These are phyloP conservation scores for Persicaria maculosa DNA, from an alignment of 148 eudicot genomes.

Conservation along the genomic window DNA sequence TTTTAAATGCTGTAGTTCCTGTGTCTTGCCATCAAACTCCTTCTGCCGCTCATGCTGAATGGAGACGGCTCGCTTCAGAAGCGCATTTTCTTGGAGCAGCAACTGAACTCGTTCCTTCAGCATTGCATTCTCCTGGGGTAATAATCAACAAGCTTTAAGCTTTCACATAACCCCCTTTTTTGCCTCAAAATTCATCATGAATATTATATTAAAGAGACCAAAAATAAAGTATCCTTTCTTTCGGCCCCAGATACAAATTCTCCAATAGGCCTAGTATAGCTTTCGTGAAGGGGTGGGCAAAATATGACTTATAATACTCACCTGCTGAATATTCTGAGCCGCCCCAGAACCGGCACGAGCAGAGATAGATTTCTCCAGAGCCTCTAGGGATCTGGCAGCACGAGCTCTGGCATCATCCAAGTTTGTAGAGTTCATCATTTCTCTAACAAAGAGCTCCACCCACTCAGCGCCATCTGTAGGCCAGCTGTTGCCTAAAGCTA, in stretches of 20 bases:
- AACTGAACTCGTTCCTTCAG: slow-evolving; percentile 40
- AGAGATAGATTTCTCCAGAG: slow-evolving; percentile 51
- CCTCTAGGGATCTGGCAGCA: slow-evolving; percentile 49
- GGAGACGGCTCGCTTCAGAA: slow-evolving; percentile 78
- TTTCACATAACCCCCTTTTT: too few relatives aligned
- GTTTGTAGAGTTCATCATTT: slow-evolving; percentile 56
- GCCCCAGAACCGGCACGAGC: slow-evolving; percentile 32
- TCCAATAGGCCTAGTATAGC: too few relatives aligned
- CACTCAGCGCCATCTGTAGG: slow-evolving; percentile 59
- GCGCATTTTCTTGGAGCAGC: slow-evolving; percentile 52
- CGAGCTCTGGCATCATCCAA: slow-evolving; percentile 63
- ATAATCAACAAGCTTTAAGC: too few relatives aligned
- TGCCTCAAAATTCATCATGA: too few relatives aligned
- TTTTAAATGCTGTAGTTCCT: slow-evolving; percentile 64
- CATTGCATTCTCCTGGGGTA: too few relatives aligned
- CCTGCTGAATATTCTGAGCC: slow-evolving; percentile 37
- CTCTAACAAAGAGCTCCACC: slow-evolving; percentile 81
- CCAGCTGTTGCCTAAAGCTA: slow-evolving; percentile 19
- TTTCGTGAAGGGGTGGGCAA: too few relatives aligned
- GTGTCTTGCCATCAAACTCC: slow-evolving; percentile 57
- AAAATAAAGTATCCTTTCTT: too few relatives aligned
- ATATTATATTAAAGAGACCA: too few relatives aligned
- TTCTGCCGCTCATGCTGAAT: slow-evolving; percentile 82
- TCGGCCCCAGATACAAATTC: too few relatives aligned
- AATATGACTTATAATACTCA: slow-evolving; percentile 15